phyloP scores from a whole-genome alignment of 2,329 filamentous ascomycete species.

The Lachnellula occidentalis region DNA sequence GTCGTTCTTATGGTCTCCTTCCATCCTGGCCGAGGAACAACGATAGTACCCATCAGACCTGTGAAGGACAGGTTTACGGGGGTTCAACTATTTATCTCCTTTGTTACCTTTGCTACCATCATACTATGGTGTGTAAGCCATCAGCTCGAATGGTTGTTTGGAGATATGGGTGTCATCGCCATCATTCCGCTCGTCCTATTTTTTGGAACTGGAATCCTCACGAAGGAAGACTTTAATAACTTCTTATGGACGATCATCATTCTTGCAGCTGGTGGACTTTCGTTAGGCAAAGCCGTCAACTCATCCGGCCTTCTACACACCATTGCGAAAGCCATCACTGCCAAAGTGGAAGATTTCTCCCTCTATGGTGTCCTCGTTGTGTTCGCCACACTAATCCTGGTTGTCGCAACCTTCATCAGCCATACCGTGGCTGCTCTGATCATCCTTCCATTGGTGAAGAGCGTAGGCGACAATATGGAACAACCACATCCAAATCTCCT shows the following conservation, averaged over 20 bases:
- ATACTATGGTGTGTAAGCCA: constrained; percentile 88
- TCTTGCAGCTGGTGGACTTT: constrained; percentile 85
- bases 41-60: constrained; percentile 84
- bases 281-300: constrained; percentile 88
- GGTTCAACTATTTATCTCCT: constrained; percentile 86
- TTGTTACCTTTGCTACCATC: constrained; percentile 81
- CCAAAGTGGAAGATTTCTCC: constrained; percentile 67
- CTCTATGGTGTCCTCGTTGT: constrained; percentile 83
- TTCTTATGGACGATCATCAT: constrained; percentile 99
- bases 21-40: constrained; percentile 75
- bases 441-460: constrained; percentile 81
- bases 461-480: constrained; percentile 80
- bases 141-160: constrained; percentile 79
- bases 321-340: constrained; percentile 72
- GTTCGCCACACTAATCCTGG: constrained; percentile 76
- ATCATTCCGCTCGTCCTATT: constrained; percentile 94
- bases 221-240: constrained; percentile 99
- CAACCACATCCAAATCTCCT: constrained; percentile 89
- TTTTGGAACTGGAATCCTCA: constrained; percentile 92
- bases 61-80: constrained; percentile 85
- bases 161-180: constrained; percentile 97
- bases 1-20: constrained; percentile 78
- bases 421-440: constrained; percentile 96
- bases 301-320: constrained; percentile 89
- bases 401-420: constrained; percentile 95